Percentiles rank a stretch among this genome's conserved stretches.
phyloP scores from a whole-genome alignment of 768 basidiomycete genomes.

The Leccinum variicolor region DNA sequence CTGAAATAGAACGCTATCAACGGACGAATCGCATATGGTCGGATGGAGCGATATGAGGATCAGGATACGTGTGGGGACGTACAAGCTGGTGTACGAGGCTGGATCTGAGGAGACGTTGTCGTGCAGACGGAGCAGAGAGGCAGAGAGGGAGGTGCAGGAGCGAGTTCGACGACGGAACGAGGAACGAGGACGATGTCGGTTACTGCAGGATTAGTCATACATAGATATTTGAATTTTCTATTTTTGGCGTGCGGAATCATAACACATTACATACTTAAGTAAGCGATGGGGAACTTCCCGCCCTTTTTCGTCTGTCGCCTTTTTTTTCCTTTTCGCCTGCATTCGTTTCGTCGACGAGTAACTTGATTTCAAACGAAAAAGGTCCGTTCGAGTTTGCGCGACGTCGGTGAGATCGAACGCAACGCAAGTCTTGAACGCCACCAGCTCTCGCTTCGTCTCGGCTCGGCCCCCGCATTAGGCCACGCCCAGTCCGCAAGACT shows the following conservation, averaged over 20 bases:
- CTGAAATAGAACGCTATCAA: conserved; percentile 52
- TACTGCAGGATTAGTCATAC: conserved; percentile 21
- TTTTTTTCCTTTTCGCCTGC: conserved; percentile 1
- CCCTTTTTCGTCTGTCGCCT: conserved; percentile 2
- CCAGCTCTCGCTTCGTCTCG: neutral
- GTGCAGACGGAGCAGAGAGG: conserved; percentile 36
- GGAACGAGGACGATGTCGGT: conserved; percentile 49
- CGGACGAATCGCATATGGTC: conserved; percentile 23
- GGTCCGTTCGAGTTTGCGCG: neutral
- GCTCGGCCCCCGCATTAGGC: conserved; percentile 24
- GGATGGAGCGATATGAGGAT: conserved; percentile 35
- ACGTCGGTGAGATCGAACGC: neutral
- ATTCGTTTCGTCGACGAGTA: neutral
- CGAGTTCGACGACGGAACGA: conserved; percentile 48
- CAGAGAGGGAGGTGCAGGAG: conserved; percentile 32
- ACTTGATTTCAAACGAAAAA: neutral
- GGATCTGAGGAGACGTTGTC: conserved; percentile 58
- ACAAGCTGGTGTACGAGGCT: conserved; percentile 67
- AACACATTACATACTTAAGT: conserved; percentile 23
- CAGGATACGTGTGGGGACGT: conserved; percentile 55
- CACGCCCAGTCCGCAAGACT: conserved; percentile 34
- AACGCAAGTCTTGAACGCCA: neutral
- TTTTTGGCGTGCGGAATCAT: conserved; percentile 15
- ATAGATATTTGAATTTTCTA: neutral
- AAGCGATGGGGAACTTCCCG: conserved; percentile 4